Base-by-base conservation (phyloP, 352 stramenopile species). In the Phytophthora fragariae region DNA sequence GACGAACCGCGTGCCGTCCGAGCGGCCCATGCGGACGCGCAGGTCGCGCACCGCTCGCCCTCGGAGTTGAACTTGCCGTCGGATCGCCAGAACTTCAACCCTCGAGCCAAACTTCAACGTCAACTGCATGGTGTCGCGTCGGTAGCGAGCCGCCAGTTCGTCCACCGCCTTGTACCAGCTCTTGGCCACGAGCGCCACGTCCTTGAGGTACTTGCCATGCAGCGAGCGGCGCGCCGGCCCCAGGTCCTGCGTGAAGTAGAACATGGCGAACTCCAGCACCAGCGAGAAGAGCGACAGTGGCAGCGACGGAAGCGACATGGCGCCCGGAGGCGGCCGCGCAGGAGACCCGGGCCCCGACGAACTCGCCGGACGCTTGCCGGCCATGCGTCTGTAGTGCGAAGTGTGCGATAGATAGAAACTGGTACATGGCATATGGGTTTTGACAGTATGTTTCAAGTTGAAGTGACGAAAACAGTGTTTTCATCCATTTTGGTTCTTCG, bases 231-330 rank as follows among this genome's bases (percentile, higher is more conserved):
- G 62, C 5, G 0, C 9, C 15, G 72, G 72, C 21, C 54, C n/a
- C 33, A 76, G 19, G 2, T 76, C 55, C 29, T 77, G 63, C 5
- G 56, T 65, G 55, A 65, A 74, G 17, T 62, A 68, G 41, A 62
- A 70, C 17, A 75, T 35, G 1, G 66, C 57, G 52, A 81, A 84
- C 55, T 78, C 75, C 21, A 87, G 50, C 15, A 84, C 62, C 2
- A 73, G 69, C 12, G 67, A 66, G 54, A 85, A 78, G 27, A 85
- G 55, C 47, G 77, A 68, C 35, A 76, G 55, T 29, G 80, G 80
- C 19, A 86, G 67, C 24, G 60, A 65, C 2, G 71, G 27, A 4
- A 68, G 57, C 12, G 71, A 68, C 31, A 75, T 70, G 46, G 37
- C 19, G 57, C 35, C 39, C 3, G 49, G 39, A 50, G 44, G 57